Evolutionary conservation across 2,329 filamentous ascomycete genomes (phyloP), one percentile per base, ranked within the genome.

Genomic region (Periconia sp.): DNA sequence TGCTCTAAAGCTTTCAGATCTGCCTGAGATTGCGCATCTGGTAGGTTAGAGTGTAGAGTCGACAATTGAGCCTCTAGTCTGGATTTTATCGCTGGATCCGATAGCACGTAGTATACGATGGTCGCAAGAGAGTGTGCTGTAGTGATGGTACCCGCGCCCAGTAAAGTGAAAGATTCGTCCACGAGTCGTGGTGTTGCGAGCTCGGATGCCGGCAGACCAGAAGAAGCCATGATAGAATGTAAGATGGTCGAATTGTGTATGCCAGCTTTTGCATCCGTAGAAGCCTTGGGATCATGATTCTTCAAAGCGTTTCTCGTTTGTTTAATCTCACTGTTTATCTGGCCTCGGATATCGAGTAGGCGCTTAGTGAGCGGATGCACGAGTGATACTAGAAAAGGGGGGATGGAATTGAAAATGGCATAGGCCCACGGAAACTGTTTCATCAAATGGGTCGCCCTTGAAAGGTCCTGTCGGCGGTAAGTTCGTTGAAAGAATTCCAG

Each of bases 131-230:
- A 51, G 3, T 65, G 71, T 0, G 74, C 75, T 0, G 73, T 72
- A 3, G 76, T 77, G 31, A 77, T 72, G 42, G 67, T 73, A 1
- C 75, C 76, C 3, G 74, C 76, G 6, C 43, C 63, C 45, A 53
- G 57, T 15, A 58, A 33, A 23, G 54, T 56, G 41, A 58, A 54
- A 3, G 51, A 42, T 49, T 60, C 58, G 31, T 58, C 58, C 42
- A 44, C 50, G 23, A 53, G 51, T 41, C 52, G 62, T 49, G 45
- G 49, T 42, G 46, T 55, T 27, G 49, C 41, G 20, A 54, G 50
- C 40, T 68, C 64, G n/a, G 41, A 9, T 10, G 46, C 33, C 6
- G 63, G 64, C 1, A 66, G 53, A 10, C 41, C 3, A 19, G 47
- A 37, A 19, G 48, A 44, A 8, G 44, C 35, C 3, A 61, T 41